These are phyloP conservation scores for Pseudoturritis turrita DNA, from an alignment of 345 rosid species.

Conservation along the genomic window DNA sequence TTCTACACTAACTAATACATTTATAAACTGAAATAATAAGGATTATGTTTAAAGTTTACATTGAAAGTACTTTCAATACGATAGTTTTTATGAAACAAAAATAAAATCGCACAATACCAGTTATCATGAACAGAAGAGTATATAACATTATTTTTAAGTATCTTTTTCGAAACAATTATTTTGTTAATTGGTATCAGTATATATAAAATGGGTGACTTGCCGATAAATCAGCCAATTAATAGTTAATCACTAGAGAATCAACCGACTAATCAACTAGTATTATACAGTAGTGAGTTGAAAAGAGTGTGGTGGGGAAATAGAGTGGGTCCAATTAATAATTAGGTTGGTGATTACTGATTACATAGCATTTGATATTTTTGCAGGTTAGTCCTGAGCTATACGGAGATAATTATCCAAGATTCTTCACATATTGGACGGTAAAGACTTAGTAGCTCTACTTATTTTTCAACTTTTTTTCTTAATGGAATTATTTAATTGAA, in stretches of 20 bases:
- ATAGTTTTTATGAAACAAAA: no score
- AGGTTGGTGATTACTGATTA: conserved; percentile 25
- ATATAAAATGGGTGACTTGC: not conserved
- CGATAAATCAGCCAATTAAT: not conserved
- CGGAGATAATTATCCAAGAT: conserved; percentile 91
- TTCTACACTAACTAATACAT: no score
- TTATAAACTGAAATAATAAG: no score
- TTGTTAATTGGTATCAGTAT: no score
- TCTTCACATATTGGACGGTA: conserved; percentile 98
- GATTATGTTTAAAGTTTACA: no score
- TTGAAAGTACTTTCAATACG: no score
- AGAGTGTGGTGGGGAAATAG: conserved; percentile 11
- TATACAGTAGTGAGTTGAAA: not conserved
- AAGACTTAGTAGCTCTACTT: conserved; percentile 18
- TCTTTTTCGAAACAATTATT: no score
- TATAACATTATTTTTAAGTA: no score
- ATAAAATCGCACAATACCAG: no score
- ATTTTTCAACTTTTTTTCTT: not conserved
- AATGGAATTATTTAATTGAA: not conserved
- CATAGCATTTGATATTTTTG: conserved; percentile 13
- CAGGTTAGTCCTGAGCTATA: conserved; percentile 98
- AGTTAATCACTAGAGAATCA: not conserved
- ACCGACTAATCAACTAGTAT: not conserved
- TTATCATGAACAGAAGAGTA: no score
- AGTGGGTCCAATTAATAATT: conserved; percentile 13